A percentile compares a stretch with the other conserved stretches of the same genome.
These are phyloP conservation scores for Vicia sativa DNA, from an alignment of 306 rosid species.

Conservation along the genomic window DNA sequence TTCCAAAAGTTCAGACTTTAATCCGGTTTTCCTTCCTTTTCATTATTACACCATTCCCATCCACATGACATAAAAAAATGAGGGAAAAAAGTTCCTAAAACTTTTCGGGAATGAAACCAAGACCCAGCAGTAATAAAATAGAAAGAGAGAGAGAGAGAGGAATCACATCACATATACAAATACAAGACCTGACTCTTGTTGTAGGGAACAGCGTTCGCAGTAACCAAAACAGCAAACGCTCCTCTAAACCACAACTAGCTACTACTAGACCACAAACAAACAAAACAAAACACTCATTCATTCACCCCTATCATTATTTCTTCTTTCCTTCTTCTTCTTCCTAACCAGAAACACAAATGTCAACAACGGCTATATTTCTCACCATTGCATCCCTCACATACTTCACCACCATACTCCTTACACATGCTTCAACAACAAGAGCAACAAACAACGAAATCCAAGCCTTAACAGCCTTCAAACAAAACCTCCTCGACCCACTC, in stretches of 20 bases:
- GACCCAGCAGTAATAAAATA: neutral
- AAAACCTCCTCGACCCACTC: constrained; percentile 59
- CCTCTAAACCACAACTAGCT: constrained; percentile 19
- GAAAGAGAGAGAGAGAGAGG: neutral
- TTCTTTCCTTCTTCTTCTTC: constrained; percentile 14
- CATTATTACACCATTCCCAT: neutral
- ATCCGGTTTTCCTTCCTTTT: neutral
- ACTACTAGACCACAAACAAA: neutral
- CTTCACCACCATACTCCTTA: constrained; percentile 1
- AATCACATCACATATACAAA: constrained; percentile 11
- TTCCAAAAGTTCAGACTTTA: constrained; percentile 32
- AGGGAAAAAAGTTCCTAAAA: neutral
- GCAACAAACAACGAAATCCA: constrained; percentile 43
- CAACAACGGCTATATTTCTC: constrained; percentile 60
- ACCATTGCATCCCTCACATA: constrained; percentile 9
- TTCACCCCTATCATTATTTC: neutral
- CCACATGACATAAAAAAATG: neutral
- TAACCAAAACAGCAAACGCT: constrained; percentile 45
- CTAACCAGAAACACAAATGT: constrained; percentile 25
- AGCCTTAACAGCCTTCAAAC: constrained; percentile 62
- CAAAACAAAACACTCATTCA: neutral
- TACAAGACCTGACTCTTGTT: neutral
- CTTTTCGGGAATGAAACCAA: constrained; percentile 43
- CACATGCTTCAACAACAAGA: neutral
- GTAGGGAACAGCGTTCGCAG: constrained; percentile 30